Conservation (phyloP, 768 basidiomycete species). For the Suillus plorans region DNA sequence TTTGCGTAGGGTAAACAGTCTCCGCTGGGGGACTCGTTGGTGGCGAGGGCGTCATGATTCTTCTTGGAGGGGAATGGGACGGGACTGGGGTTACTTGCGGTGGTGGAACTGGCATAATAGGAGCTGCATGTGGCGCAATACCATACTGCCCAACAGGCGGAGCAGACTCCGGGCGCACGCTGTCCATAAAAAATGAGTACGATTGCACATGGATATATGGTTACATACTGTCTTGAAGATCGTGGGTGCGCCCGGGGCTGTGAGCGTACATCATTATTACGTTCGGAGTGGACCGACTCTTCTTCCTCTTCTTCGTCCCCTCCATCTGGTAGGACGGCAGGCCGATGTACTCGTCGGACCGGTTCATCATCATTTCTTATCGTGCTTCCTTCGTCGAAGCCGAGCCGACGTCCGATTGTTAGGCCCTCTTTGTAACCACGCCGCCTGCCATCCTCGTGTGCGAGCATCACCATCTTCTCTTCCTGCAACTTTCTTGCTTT, state of each 20-base stretch:
- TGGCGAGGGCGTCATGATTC: slow-evolving; percentile 12
- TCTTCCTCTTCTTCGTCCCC: slow-evolving; percentile 18
- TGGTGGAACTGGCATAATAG: slow-evolving; percentile 26
- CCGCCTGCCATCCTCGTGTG: slow-evolving; percentile 43
- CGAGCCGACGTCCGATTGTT: slow-evolving; percentile 30
- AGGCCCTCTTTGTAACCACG: slow-evolving; percentile 44
- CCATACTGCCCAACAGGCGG: slow-evolving; percentile 26
- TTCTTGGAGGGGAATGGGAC: slow-evolving; percentile 11
- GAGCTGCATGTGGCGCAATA: slow-evolving; percentile 7
- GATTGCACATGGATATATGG: slow-evolving; percentile 1
- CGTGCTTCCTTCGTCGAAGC: slow-evolving; percentile 28
- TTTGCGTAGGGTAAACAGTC: slow-evolving; percentile 28
- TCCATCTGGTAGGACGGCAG: slow-evolving; percentile 14
- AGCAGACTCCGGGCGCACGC: slow-evolving; percentile 26
- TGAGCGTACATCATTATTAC: slow-evolving; percentile 16
- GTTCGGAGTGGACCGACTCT: slow-evolving; percentile 16
- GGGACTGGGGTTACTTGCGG: slow-evolving; percentile 12
- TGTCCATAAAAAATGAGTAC: slow-evolving; percentile 10
- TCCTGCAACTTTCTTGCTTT: slow-evolving; percentile 44
- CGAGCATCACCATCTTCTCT: slow-evolving; percentile 38
- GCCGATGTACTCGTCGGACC: slow-evolving; percentile 14
- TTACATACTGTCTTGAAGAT: slow-evolving; percentile 11
- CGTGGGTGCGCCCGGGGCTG: slow-evolving; percentile 15
- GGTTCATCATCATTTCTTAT: slow-evolving; percentile 11
- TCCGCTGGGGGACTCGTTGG: slow-evolving; percentile 13